Evolutionary conservation across 768 basidiomycete genomes (phyloP), one percentile per base, ranked within the genome.

Genomic region (Suillus paluster): DNA sequence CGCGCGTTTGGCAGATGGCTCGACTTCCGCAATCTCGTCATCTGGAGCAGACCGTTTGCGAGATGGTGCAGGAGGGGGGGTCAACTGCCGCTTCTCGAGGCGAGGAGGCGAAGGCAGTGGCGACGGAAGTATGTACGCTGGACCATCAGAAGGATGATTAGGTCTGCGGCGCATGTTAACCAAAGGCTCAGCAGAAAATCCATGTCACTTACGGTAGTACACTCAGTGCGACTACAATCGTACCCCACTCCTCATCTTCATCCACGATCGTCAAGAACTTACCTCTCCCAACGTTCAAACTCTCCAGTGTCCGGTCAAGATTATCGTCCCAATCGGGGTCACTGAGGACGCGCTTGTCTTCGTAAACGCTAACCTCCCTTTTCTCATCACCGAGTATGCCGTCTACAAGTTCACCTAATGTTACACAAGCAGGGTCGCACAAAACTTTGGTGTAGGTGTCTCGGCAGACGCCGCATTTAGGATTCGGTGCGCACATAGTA

Each of bases 271-370:
- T 87, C 70, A 99, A 70, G 78, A 97, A 97, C 77, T 89, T 95
- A 45, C 96, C 95, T 59, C 89, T 78, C 0, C 83, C 86, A 36
- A 97, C 86, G 52, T 85, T 90, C 59, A 99, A 70, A 66, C 92
- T 92, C 65, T 87, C 91, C 66, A 99, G 72, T 52, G 93, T 94
- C 63, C 90, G 83, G 3, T 84, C 89, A 63, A 85, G 71, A 68
- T 98, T 98, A 68, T 98, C 96, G 50, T 94, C 90, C 83, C 91
- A 97, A 70, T 99, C 97, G 8, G 94, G 94, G 69, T 99, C 97
- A 65, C 87, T 90, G 59, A 99, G 77, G 49, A 99, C 76, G 48
- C 95, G 83, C 67, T 90, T 89, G 52, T 92, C 95, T 74, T 98
- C 94, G 68, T 89, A 93, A 39, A 96, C 90, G 66, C 86, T 90